A percentile compares a stretch with the other conserved stretches of the same genome.
phyloP scores from a whole-genome alignment of 371 early-diverging fungal species.

The Mucor mucedo region DNA sequence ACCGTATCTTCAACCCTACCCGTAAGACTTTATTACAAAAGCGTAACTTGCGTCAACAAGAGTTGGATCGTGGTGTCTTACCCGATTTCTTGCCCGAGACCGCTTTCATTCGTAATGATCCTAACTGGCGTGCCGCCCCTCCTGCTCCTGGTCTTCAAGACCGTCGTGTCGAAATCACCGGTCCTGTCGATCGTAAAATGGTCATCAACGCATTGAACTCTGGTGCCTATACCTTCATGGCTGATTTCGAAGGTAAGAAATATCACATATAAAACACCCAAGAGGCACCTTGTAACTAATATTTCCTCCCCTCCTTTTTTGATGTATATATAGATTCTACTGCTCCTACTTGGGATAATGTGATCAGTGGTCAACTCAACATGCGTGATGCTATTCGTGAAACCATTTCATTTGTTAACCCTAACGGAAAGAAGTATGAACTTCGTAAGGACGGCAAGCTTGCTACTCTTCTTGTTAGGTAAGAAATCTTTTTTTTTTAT shows the following conservation, averaged over 20 bases:
- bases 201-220: constrained; percentile 97
- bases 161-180: constrained; percentile 96
- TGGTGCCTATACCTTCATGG: constrained; percentile 94
- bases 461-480: constrained; percentile 90
- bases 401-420: constrained; percentile 80
- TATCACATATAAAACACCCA: neutral
- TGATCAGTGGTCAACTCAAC: constrained; percentile 89
- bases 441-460: constrained; percentile 77
- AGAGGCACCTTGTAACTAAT: neutral
- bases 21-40: constrained; percentile 82
- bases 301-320: neutral
- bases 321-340: constrained; percentile 80
- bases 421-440: constrained; percentile 92
- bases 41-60: constrained; percentile 78
- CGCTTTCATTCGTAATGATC: constrained; percentile 87
- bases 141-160: constrained; percentile 93
- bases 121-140: constrained; percentile 86
- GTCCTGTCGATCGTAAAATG: constrained; percentile 98
- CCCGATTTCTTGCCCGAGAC: constrained; percentile 95
- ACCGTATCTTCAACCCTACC: constrained; percentile 86
- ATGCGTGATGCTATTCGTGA: constrained; percentile 91
- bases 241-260: constrained; percentile 97
- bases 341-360: constrained; percentile 92
- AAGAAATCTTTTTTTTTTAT: constrained; percentile 17
- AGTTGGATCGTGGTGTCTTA: constrained; percentile 79